Evolutionary conservation across 495 filamentous ascomycete genomes (phyloP).

Genomic region (Aspergillus ostianus): DNA sequence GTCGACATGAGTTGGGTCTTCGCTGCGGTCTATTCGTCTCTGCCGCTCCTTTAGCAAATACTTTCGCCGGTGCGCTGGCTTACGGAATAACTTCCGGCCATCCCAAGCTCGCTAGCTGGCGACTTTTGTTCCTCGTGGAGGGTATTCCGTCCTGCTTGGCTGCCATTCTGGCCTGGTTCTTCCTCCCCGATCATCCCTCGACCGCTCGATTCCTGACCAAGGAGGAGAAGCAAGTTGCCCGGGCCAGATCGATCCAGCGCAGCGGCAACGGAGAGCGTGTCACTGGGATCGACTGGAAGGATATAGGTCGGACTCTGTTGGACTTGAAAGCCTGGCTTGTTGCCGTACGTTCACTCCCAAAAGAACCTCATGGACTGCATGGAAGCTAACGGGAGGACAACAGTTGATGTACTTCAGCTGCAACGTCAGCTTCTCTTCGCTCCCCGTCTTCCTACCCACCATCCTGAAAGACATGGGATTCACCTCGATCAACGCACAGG

Average conservation of each 20-base stretch:
- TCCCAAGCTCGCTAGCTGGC: conserved; percentile 68
- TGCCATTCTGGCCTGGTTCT: conserved; percentile 64
- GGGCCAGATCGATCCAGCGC: conserved; percentile 59
- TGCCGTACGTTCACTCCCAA: conserved; percentile 33
- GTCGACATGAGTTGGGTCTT: conserved; percentile 72
- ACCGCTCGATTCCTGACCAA: conserved; percentile 67
- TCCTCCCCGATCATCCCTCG: conserved; percentile 69
- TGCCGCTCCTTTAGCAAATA: conserved; percentile 76
- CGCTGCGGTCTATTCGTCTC: conserved; percentile 74
- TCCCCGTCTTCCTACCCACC: conserved; percentile 82
- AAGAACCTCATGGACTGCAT: background rate
- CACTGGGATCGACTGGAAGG: conserved; percentile 55
- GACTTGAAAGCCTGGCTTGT: conserved; percentile 62
- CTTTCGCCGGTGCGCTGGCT: conserved; percentile 79
- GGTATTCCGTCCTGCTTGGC: conserved; percentile 69
- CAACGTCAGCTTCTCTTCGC: conserved; percentile 73
- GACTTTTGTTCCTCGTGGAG: conserved; percentile 80
- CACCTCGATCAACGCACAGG: conserved; percentile 69
- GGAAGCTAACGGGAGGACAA: conserved; percentile 9
- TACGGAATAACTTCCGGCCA: conserved; percentile 77
- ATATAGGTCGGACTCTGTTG: conserved; percentile 54
- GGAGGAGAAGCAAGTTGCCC: conserved; percentile 69
- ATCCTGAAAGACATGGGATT: conserved; percentile 80
- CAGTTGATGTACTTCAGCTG: conserved; percentile 61
- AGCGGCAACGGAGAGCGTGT: conserved; percentile 56